phyloP scores from a whole-genome alignment of 345 rosid species.

The Firmiana major region DNA sequence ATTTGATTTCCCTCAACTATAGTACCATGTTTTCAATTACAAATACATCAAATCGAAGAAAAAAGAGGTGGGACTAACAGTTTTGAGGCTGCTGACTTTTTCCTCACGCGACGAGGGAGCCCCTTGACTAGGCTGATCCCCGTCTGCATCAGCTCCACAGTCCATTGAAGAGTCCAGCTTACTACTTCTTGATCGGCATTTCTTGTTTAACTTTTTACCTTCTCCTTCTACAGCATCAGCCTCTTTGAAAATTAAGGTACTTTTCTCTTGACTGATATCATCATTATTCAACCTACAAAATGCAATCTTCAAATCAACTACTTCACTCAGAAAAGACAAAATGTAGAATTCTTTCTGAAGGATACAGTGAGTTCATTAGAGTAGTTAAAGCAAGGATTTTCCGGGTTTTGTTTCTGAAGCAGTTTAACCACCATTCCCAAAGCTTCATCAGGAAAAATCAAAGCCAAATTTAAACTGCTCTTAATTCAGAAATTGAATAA shows the following conservation, averaged over 20 bases:
- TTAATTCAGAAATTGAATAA: not conserved
- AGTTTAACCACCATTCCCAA: not conserved
- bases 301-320: no score
- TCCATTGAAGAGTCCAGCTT: slow-evolving; percentile 64
- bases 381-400: not conserved
- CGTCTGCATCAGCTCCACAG: slow-evolving; percentile 70
- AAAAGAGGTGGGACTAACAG: slow-evolving; percentile 44
- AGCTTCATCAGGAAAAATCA: not conserved
- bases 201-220: slow-evolving; percentile 50
- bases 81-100: slow-evolving; percentile 95
- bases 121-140: slow-evolving; percentile 67
- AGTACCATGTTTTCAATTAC: not conserved
- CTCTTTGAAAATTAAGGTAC: slow-evolving; percentile 44
- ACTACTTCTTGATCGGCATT: slow-evolving; percentile 58
- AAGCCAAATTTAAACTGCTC: not conserved
- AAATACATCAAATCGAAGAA: not conserved
- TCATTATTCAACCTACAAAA: slow-evolving; percentile 44
- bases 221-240: slow-evolving; percentile 55
- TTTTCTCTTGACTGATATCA: slow-evolving; percentile 57
- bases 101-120: slow-evolving; percentile 76
- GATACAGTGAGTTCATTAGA: not conserved
- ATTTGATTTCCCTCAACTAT: not conserved
- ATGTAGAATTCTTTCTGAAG: not conserved
- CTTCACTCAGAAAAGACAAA: not conserved
- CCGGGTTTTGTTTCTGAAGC: not conserved